Evolutionary conservation across 768 basidiomycete species (phyloP).

Genomic region (Kwoniella newhampshirensis): DNA sequence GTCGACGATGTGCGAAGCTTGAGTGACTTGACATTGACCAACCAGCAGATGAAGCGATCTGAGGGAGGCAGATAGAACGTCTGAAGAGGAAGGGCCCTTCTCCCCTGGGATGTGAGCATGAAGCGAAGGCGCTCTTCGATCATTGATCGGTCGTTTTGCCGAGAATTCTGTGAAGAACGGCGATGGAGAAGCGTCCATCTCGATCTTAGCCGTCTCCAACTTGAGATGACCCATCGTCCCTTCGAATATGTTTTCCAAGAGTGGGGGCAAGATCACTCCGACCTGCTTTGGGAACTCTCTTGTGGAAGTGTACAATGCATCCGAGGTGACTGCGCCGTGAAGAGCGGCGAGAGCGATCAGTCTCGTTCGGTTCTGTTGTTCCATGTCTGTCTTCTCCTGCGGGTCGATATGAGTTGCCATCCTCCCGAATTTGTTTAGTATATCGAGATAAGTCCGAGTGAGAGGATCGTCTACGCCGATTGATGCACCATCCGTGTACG

Average conservation of each 20-base stretch:
- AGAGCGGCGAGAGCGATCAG: slow-evolving; percentile 83
- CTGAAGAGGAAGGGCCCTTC: slow-evolving; percentile 69
- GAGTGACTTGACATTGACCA: slow-evolving; percentile 71
- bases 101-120: slow-evolving; percentile 87
- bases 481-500: slow-evolving; percentile 80
- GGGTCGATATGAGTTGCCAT: slow-evolving; percentile 59
- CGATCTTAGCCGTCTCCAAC: slow-evolving; percentile 67
- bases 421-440: slow-evolving; percentile 65
- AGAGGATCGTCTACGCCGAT: slow-evolving; percentile 73
- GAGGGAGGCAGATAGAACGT: slow-evolving; percentile 73
- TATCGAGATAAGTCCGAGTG: slow-evolving; percentile 68
- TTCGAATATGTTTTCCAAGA: slow-evolving; percentile 67
- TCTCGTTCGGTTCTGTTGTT: slow-evolving; percentile 74
- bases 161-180: slow-evolving; percentile 82
- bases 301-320: slow-evolving; percentile 73
- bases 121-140: slow-evolving; percentile 83
- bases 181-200: slow-evolving; percentile 66
- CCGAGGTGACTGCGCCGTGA: slow-evolving; percentile 75
- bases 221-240: slow-evolving; percentile 62
- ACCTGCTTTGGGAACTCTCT: slow-evolving; percentile 72
- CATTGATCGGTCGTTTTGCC: slow-evolving; percentile 66
- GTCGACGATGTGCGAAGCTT: slow-evolving; percentile 71
- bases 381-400: slow-evolving; percentile 60
- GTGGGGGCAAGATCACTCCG: slow-evolving; percentile 66
- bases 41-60: slow-evolving; percentile 70